Evolutionary conservation across 2,329 filamentous ascomycete species (phyloP), one percentile per base, ranked within the genome.

Genomic region (Sporothrix mexicana): DNA sequence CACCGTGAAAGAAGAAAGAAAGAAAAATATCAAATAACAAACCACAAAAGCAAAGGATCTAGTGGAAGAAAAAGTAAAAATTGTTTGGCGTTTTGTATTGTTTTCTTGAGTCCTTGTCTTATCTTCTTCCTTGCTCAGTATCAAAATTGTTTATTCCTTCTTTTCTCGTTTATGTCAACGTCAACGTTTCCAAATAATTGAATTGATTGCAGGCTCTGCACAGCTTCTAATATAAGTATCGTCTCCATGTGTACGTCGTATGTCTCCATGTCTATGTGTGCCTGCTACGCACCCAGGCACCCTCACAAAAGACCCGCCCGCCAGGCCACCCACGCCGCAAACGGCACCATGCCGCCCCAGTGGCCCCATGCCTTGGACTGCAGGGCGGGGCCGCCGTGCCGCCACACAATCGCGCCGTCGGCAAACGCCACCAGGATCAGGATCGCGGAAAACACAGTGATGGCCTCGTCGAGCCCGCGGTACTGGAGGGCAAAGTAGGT

Each of bases 401-500:
- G 43, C 23, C 23, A 53, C 9, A 71, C 69, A n/a, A 71, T 51
- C 1, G 15, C 20, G 55, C 55, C 69, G 57, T 71, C 69, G 17
- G 23, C 8, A 3, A 71, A 45, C 3, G 69, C 69, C 9, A 59
- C 53, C 9, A 53, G 0, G 25, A 2, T 9, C 23, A 71, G 43
- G 6, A 51, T 57, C 20, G 43, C 69, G 13, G 69, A 71, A 9
- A 71, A 71, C 2, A 71, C 2, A 17, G 55, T 71, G 17, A 71
- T 9, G 45, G 69, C 69, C 1, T 71, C 55, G 15, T 62, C 43
- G 41, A 62, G 53, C 8, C 69, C 69, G 41, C 23, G 23, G 69
- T 71, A 64, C 69, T 71, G 69, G 13, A 71, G 53, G 6, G 57
- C 55, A 15, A 36, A 41, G 43, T 71, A 71, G 69, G 69, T 59